These are phyloP conservation scores for Coniferiporia sulphurascens DNA, from an alignment of 1,284 basidiomycete genomes.

Conservation along the genomic window DNA sequence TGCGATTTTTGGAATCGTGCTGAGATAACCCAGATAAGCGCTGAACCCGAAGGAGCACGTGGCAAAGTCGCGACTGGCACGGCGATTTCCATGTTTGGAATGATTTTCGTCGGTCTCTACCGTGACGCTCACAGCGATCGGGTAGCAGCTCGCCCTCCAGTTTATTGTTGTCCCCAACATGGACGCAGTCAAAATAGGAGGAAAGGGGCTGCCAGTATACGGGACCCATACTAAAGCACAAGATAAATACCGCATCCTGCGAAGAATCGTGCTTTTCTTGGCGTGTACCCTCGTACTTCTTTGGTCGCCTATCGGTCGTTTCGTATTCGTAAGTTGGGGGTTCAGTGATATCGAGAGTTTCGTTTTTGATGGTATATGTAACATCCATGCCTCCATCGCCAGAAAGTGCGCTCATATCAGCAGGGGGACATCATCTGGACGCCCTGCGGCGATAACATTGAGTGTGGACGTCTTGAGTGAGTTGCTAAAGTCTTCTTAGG, in stretches of 20 bases:
- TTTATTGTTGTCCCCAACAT: background rate
- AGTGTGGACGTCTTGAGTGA: conserved; percentile 17
- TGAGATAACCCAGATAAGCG: too few relatives aligned
- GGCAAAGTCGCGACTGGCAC: background rate
- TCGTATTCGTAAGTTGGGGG: background rate
- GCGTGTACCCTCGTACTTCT: background rate
- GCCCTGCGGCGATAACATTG: conserved; percentile 18
- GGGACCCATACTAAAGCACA: background rate
- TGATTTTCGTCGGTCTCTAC: background rate
- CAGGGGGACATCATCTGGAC: conserved; percentile 13
- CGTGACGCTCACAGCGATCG: too few relatives aligned
- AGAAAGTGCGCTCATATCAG: background rate
- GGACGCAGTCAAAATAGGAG: background rate
- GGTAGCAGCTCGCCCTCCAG: background rate
- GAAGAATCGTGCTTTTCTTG: background rate
- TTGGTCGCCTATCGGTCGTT: background rate
- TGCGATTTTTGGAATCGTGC: too few relatives aligned
- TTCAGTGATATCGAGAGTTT: background rate
- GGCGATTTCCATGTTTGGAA: background rate
- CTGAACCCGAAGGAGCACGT: too few relatives aligned
- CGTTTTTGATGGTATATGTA: background rate
- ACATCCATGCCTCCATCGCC: background rate
- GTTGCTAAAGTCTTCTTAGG: background rate
- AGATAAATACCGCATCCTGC: background rate
- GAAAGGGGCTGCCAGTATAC: background rate